A percentile compares a stretch with the other conserved stretches of the same genome.
These are phyloP conservation scores for Panicum miliaceum DNA, from an alignment of 176 grass and related monocot species.

Conservation along the genomic window DNA sequence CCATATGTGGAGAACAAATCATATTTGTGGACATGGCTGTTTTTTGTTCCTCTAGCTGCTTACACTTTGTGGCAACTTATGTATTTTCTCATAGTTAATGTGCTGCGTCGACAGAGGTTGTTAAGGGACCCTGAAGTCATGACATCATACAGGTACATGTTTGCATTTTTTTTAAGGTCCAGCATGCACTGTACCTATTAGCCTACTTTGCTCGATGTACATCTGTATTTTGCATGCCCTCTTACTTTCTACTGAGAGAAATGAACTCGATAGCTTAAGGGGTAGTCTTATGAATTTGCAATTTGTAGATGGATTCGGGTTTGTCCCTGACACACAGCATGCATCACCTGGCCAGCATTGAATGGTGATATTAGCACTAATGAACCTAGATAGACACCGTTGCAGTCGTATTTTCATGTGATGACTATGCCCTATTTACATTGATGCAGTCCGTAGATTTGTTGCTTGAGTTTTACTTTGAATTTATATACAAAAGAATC, in stretches of 20 bases:
- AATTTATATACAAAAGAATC: neutral
- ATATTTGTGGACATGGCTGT: constrained; percentile 92
- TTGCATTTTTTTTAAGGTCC: constrained; percentile 4
- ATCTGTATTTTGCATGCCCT: constrained; percentile 20
- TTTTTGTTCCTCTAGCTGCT: constrained; percentile 92
- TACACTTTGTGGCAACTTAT: constrained; percentile 94
- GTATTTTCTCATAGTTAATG: constrained; percentile 89
- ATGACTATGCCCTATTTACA: neutral
- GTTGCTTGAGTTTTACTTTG: neutral
- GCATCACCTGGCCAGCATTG: neutral
- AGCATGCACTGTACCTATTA: neutral
- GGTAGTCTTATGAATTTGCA: neutral
- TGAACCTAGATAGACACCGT: neutral
- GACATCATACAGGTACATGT: constrained; percentile 91
- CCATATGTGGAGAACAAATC: constrained; percentile 93
- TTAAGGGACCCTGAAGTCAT: constrained; percentile 95
- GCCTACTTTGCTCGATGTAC: constrained; percentile 12
- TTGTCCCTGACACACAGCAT: neutral
- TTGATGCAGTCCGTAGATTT: neutral
- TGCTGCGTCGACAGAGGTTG: constrained; percentile 83
- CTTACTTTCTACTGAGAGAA: constrained; percentile 13
- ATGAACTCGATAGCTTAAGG: constrained; percentile 5
- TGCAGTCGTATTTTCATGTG: neutral
- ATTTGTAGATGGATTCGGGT: neutral
- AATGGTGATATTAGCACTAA: neutral